A percentile compares a stretch with the other conserved stretches of the same genome.
These are phyloP conservation scores for Bathelium albidoporum DNA, from an alignment of 495 filamentous ascomycete genomes.

Conservation along the genomic window DNA sequence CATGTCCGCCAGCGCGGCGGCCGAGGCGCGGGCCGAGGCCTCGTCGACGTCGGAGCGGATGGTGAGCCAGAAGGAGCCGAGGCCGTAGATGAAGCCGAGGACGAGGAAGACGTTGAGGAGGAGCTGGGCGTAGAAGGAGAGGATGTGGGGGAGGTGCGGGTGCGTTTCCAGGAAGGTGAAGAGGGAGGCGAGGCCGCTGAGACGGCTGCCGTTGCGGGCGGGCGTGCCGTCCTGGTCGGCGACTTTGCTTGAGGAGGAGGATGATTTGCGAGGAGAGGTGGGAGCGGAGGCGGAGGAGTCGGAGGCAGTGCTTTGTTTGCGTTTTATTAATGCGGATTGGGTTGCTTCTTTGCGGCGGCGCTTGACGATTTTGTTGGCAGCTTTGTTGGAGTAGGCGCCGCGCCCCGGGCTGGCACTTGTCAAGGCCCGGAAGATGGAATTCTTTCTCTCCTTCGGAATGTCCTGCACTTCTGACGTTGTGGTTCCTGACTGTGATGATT, in stretches of 20 bases:
- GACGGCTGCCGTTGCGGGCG: neutral
- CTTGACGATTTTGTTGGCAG: slow-evolving; percentile 45
- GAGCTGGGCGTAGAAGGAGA: slow-evolving; percentile 78
- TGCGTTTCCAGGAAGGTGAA: slow-evolving; percentile 64
- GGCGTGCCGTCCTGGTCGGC: slow-evolving; percentile 2
- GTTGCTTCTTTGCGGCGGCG: slow-evolving; percentile 33
- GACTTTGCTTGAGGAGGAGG: slow-evolving; percentile 17
- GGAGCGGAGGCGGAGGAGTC: slow-evolving; percentile 27
- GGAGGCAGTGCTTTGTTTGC: slow-evolving; percentile 49
- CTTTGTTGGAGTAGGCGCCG: slow-evolving; percentile 45
- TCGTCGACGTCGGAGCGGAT: slow-evolving; percentile 68
- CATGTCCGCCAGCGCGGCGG: slow-evolving; percentile 62
- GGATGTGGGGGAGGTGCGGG: slow-evolving; percentile 72
- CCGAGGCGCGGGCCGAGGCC: slow-evolving; percentile 51
- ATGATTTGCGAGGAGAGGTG: slow-evolving; percentile 18
- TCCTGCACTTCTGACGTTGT: neutral
- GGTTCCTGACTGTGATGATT: slow-evolving; percentile 19
- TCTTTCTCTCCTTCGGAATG: slow-evolving; percentile 22
- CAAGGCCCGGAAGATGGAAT: slow-evolving; percentile 12
- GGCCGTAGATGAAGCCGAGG: slow-evolving; percentile 53
- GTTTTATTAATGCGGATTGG: slow-evolving; percentile 16
- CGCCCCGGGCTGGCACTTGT: slow-evolving; percentile 36
- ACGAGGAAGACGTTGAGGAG: slow-evolving; percentile 67
- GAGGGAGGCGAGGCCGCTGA: slow-evolving; percentile 39
- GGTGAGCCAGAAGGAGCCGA: slow-evolving; percentile 57